Conservation (phyloP, 2,329 filamentous ascomycete genomes). For the Aureobasidium zeae region DNA sequence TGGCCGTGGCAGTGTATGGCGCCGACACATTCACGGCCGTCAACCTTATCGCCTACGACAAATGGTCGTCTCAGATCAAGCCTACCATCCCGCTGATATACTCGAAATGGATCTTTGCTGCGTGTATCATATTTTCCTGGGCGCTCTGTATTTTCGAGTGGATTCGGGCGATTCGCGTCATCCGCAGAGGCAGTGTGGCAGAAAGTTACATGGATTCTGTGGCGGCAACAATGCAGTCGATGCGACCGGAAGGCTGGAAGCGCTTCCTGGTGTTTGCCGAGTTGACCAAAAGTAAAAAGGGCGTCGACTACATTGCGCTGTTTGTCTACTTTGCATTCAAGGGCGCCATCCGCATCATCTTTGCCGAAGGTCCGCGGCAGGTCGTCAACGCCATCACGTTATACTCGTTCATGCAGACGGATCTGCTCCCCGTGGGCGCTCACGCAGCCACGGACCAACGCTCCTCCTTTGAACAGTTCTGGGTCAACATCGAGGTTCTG, state of each 20-base stretch:
- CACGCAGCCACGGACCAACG: conserved; percentile 48
- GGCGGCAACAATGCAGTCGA: conserved; percentile 74
- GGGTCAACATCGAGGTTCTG: conserved; percentile 67
- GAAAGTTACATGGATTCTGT: conserved; percentile 86
- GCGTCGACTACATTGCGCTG: conserved; percentile 78
- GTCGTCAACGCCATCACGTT: conserved; percentile 84
- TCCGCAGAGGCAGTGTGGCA: conserved; percentile 74
- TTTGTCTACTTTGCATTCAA: conserved; percentile 83
- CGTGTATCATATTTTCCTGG: conserved; percentile 85
- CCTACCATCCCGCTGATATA: conserved; percentile 67
- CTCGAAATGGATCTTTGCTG: conserved; percentile 90
- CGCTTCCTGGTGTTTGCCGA: conserved; percentile 89
- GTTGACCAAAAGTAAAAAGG: conserved; percentile 84
- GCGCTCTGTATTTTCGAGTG: conserved; percentile 73
- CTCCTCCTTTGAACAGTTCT: conserved; percentile 64
- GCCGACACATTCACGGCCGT: conserved; percentile 91
- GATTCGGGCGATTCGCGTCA: conserved; percentile 68
- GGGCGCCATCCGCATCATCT: conserved; percentile 76
- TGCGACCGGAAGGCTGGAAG: conserved; percentile 73
- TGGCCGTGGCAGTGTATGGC: conserved; percentile 75
- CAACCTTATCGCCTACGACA: conserved; percentile 79
- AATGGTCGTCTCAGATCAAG: conserved; percentile 76
- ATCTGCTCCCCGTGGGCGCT: conserved; percentile 55
- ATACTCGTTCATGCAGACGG: conserved; percentile 68
- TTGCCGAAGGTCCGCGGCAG: conserved; percentile 88